Percentiles rank a stretch among this genome's conserved stretches.
Evolutionary conservation across 495 filamentous ascomycete species (phyloP).

Genomic region (Penicillium angulare): DNA sequence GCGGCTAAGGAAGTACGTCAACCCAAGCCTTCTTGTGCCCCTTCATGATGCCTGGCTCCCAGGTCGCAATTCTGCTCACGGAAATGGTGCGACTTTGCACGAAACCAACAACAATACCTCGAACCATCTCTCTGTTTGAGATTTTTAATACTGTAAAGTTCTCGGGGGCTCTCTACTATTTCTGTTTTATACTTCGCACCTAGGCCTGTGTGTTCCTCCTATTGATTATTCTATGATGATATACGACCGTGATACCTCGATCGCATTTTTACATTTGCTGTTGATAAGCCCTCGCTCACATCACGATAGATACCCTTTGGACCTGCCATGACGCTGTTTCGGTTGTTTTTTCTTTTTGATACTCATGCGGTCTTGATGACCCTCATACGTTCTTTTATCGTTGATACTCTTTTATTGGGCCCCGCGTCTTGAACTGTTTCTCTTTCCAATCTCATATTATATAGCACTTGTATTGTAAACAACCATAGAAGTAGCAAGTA

Average conservation of each 20-base stretch:
- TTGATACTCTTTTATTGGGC: too few relatives aligned
- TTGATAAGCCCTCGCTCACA: conserved; percentile 3
- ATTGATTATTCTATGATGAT: conserved; percentile 13
- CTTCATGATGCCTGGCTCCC: conserved; percentile 48
- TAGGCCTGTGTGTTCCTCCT: neutral
- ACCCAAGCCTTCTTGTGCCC: conserved; percentile 46
- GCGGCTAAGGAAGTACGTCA: conserved; percentile 46
- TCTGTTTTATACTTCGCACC: neutral
- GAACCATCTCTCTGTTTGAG: conserved; percentile 13
- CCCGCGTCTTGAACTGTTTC: too few relatives aligned
- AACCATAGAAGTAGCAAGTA: too few relatives aligned
- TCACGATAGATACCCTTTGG: too few relatives aligned
- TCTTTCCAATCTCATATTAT: too few relatives aligned
- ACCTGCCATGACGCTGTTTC: too few relatives aligned
- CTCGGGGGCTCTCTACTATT: neutral
- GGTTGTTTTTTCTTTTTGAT: neutral
- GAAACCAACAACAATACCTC: conserved; percentile 23
- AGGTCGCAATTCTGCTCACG: conserved; percentile 15
- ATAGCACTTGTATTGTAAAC: too few relatives aligned
- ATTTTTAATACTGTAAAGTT: neutral
- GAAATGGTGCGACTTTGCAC: conserved; percentile 17
- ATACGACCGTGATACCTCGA: conserved; percentile 26
- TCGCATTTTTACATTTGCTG: conserved; percentile 10
- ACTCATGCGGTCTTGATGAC: neutral
- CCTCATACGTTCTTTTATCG: too few relatives aligned